Conservation (phyloP, 106 monocot species). For the Chionographis japonica region DNA sequence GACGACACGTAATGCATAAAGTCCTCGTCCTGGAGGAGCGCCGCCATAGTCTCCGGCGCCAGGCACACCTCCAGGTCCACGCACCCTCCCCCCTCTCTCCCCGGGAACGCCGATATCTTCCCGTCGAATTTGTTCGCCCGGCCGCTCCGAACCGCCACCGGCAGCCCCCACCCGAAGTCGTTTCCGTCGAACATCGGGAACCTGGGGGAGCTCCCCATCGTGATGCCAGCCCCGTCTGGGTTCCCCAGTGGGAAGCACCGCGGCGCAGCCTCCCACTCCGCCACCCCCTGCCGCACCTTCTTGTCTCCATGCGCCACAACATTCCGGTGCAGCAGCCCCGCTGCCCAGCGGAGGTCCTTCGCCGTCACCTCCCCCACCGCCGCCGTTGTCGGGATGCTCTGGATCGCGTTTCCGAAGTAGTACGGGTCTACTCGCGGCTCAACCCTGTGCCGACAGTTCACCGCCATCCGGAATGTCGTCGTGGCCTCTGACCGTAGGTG, state of each 20-base stretch:
- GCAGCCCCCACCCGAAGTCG: conserved; percentile 46
- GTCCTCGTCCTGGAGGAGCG: conserved; percentile 33
- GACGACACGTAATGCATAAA: conserved; percentile 35
- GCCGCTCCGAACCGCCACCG: conserved; percentile 38
- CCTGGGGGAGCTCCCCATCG: conserved; percentile 43
- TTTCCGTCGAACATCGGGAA: conserved; percentile 30
- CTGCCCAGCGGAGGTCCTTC: conserved; percentile 26
- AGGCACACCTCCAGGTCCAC: conserved; percentile 59
- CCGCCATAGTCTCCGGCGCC: conserved; percentile 40
- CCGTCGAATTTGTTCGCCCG: conserved; percentile 58
- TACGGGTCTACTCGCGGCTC: conserved; percentile 17
- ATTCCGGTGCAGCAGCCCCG: conserved; percentile 20
- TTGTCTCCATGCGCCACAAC: conserved; percentile 24
- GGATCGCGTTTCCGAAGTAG: conserved; percentile 64
- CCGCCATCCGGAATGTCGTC: conserved; percentile 37
- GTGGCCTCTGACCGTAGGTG: neutral
- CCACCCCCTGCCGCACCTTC: conserved; percentile 19
- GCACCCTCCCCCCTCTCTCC: conserved; percentile 30
- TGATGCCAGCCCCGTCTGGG: conserved; percentile 31
- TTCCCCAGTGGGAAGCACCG: conserved; percentile 31
- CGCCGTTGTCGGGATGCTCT: conserved; percentile 32
- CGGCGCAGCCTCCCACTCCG: conserved; percentile 39
- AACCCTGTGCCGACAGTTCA: conserved; percentile 42
- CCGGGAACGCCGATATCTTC: conserved; percentile 52
- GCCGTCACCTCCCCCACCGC: conserved; percentile 22